These are phyloP conservation scores for Skeletonema costatum DNA, from an alignment of 108 stramenopile genomes.

Conservation along the genomic window DNA sequence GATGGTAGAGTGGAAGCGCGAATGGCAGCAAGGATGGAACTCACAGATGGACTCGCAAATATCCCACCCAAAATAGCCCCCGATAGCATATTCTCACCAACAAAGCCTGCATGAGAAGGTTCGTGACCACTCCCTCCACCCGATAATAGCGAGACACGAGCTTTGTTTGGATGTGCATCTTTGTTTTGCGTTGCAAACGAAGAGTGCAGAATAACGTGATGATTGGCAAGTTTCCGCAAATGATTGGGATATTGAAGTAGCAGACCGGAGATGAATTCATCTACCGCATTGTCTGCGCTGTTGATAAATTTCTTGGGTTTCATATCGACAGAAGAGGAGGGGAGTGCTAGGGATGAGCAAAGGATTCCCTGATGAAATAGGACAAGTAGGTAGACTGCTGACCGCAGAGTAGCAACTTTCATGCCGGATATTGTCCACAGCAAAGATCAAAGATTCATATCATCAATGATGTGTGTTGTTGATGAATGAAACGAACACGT, in stretches of 20 bases:
- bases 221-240: constrained; percentile 66
- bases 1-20: constrained; percentile 70
- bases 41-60: constrained; percentile 93
- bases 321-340: neutral
- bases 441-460: too few relatives aligned
- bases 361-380: too few relatives aligned
- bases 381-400: too few relatives aligned
- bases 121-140: constrained; percentile 99
- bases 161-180: constrained; percentile 27
- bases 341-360: too few relatives aligned
- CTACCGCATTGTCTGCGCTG: constrained; percentile 67
- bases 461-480: too few relatives aligned
- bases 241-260: constrained; percentile 80
- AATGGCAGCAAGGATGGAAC: constrained; percentile 90
- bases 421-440: too few relatives aligned
- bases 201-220: constrained; percentile 64
- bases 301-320: constrained; percentile 87
- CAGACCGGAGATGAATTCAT: constrained; percentile 79
- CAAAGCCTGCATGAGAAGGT: constrained; percentile 95
- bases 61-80: constrained; percentile 97
- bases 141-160: constrained; percentile 68
- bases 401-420: too few relatives aligned
- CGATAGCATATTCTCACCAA: constrained; percentile 92
- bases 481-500: too few relatives aligned
- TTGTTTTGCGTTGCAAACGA: constrained; percentile 20